Percentiles rank a stretch among this genome's conserved stretches.
Conservation (phyloP, 2,329 filamentous ascomycete species). For the Phyllosticta capitalensis region DNA sequence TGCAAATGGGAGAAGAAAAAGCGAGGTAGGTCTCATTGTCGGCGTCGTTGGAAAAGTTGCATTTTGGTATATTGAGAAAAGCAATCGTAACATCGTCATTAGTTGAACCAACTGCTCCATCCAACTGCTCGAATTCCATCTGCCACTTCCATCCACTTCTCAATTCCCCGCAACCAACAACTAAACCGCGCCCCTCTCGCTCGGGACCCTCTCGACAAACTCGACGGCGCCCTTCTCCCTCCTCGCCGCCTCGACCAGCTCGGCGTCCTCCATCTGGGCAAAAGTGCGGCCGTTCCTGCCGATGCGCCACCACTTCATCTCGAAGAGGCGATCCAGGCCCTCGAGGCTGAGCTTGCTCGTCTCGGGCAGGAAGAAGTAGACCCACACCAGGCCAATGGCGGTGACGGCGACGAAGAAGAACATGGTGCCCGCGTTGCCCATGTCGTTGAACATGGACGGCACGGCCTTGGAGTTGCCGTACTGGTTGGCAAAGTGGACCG, state of each 20-base stretch:
- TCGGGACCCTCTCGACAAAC: not conserved
- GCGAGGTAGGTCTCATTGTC: no score
- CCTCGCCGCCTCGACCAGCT: not conserved
- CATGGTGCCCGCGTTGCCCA: conserved; percentile 58
- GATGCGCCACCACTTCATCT: conserved; percentile 65
- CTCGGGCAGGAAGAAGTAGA: conserved; percentile 64
- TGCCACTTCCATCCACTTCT: no score
- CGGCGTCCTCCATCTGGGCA: conserved; percentile 16
- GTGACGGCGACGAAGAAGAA: conserved; percentile 66
- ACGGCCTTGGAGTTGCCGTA: conserved; percentile 69
- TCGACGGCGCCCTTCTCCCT: not conserved
- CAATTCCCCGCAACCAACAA: no score
- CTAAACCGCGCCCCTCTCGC: not conserved
- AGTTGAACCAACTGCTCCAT: no score
- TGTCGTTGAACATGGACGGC: conserved; percentile 60
- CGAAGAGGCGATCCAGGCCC: conserved; percentile 63
- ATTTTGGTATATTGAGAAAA: no score
- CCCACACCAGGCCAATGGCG: conserved; percentile 57
- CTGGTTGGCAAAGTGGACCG: conserved; percentile 68
- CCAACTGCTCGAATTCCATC: no score
- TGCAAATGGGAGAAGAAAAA: no score
- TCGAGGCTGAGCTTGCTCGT: conserved; percentile 55
- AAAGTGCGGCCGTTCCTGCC: conserved; percentile 35
- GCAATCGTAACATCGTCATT: no score
- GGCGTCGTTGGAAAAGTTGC: no score